Percentiles rank a stretch among this genome's conserved stretches.
Conservation (phyloP, 139 green algal species). For the Spirogloea muscicola region DNA sequence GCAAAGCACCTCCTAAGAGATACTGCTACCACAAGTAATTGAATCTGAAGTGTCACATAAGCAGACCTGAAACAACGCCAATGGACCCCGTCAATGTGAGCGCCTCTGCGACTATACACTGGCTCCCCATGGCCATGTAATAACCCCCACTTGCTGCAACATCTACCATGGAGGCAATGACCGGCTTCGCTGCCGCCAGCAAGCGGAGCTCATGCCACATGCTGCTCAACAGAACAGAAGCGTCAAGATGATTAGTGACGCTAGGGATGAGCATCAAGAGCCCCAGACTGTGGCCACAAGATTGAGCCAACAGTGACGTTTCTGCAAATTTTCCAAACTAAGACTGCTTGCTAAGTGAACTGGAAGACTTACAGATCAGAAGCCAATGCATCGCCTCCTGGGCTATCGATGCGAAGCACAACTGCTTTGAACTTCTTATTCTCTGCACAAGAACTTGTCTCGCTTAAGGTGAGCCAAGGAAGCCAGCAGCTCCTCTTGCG, state of each 20-base stretch:
- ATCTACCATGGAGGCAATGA: constrained; percentile 90
- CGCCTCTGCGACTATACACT: constrained; percentile 75
- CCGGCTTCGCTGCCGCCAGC: constrained; percentile 73
- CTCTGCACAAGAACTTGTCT: not conserved
- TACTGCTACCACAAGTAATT: not conserved
- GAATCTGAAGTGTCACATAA: not conserved
- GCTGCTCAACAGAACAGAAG: constrained; percentile 4
- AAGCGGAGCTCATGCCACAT: constrained; percentile 88
- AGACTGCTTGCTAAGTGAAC: too few species aligned
- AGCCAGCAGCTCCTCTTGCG: too few species aligned
- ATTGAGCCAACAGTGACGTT: too few species aligned
- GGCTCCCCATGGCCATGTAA: constrained; percentile 86
- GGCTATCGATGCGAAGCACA: constrained; percentile 84
- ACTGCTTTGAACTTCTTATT: constrained; percentile 64
- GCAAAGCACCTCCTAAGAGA: not conserved
- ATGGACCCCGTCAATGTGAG: constrained; percentile 92
- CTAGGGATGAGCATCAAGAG: not conserved
- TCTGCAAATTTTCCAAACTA: too few species aligned
- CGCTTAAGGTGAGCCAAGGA: too few species aligned
- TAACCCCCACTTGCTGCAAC: constrained; percentile 91
- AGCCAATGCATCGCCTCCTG: constrained; percentile 86
- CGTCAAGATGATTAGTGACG: not conserved
- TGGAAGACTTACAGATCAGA: constrained; percentile 73
- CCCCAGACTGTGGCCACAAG: not conserved
- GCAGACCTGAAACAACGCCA: constrained; percentile 68